phyloP scores from a whole-genome alignment of 176 grass and related monocot species.

The Chloris gayana region DNA sequence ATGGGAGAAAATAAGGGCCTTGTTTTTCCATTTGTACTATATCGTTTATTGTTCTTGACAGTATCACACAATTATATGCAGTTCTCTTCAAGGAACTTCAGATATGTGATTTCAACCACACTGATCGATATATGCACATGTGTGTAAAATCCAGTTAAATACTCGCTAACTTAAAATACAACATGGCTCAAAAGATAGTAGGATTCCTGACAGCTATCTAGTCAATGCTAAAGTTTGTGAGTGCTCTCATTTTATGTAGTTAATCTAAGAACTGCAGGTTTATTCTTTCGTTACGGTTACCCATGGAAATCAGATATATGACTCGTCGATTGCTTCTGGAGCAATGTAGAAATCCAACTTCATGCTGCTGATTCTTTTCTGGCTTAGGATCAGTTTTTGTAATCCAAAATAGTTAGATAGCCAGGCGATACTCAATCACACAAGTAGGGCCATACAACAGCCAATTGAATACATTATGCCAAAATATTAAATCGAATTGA shows the following conservation, averaged over 20 bases:
- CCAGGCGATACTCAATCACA: neutral
- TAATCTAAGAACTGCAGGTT: neutral
- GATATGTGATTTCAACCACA: neutral
- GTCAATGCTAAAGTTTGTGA: neutral
- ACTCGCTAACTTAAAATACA: neutral
- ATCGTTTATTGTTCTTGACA: neutral
- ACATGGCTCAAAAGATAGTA: neutral
- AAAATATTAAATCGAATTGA: neutral
- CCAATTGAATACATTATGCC: neutral
- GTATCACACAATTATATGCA: too few species aligned
- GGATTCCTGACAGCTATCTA: too few species aligned
- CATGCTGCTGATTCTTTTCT: neutral
- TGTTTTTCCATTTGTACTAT: neutral
- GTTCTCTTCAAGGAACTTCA: too few species aligned
- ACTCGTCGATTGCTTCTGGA: neutral
- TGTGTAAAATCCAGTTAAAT: neutral
- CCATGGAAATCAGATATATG: neutral
- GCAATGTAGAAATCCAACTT: neutral
- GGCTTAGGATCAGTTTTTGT: neutral
- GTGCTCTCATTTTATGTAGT: slow-evolving; percentile 46
- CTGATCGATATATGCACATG: too few species aligned
- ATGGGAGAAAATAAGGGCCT: neutral
- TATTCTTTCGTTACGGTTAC: neutral
- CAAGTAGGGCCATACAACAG: neutral
- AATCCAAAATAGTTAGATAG: too few species aligned